Percentiles rank a stretch among this genome's conserved stretches.
phyloP scores from a whole-genome alignment of 208 protist species.

The Leishmania lainsoni region DNA sequence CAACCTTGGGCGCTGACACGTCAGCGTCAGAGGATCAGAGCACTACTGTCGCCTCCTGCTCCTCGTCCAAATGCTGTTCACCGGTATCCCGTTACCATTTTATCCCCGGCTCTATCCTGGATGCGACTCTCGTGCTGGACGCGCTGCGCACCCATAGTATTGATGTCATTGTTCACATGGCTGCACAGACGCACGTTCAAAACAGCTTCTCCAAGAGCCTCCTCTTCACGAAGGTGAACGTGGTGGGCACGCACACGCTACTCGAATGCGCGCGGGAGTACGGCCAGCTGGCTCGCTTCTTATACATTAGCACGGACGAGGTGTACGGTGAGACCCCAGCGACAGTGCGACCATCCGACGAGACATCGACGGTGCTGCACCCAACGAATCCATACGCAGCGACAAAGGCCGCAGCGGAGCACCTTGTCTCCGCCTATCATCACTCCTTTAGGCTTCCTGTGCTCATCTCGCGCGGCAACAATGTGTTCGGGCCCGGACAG shows the following conservation, averaged over 20 bases:
- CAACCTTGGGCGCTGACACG: background rate
- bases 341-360: slow-evolving; percentile 8
- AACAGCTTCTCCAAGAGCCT: slow-evolving; percentile 94
- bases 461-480: slow-evolving; percentile 96
- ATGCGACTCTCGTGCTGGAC: slow-evolving; percentile 63
- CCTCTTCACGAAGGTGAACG: slow-evolving; percentile 93
- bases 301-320: slow-evolving; percentile 96
- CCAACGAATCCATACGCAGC: slow-evolving; percentile 96
- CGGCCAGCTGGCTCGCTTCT: slow-evolving; percentile 88
- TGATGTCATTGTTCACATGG: slow-evolving; percentile 96
- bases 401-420: slow-evolving; percentile 86
- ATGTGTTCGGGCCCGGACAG: slow-evolving; percentile 91
- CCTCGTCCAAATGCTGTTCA: background rate
- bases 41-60: background rate
- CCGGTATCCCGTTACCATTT: slow-evolving; percentile 74
- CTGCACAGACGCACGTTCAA: slow-evolving; percentile 95
- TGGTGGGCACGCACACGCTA: slow-evolving; percentile 94
- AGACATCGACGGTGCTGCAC: slow-evolving; percentile 66
- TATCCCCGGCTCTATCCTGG: slow-evolving; percentile 78
- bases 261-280: slow-evolving; percentile 77
- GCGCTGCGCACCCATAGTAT: slow-evolving; percentile 74
- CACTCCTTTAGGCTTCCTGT: slow-evolving; percentile 92
- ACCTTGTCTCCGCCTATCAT: slow-evolving; percentile 84
- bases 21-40: slow-evolving; percentile 41
- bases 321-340: slow-evolving; percentile 92